Evolutionary conservation across 169 alveolate species (phyloP).

Genomic region (Sarcocystis neurona): DNA sequence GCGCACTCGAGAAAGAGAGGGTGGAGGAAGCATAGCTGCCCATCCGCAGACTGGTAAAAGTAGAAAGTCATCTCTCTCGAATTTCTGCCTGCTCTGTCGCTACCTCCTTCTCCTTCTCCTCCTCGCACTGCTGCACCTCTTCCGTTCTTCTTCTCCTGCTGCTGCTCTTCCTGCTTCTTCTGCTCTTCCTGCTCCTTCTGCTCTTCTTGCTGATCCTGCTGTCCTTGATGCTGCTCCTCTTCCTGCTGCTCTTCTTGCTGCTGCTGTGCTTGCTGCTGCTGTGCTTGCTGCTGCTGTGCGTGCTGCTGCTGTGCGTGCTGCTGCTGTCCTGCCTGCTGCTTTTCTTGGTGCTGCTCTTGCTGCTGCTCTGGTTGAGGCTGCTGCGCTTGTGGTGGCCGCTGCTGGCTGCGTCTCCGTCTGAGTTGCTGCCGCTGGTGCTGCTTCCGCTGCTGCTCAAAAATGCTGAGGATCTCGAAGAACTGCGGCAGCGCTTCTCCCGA

Average conservation of each 20-base stretch:
- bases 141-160: background rate
- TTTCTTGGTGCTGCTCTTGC: no score
- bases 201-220: background rate
- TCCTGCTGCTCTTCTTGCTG: background rate
- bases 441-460: no score
- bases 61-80: background rate
- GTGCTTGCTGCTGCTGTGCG: no score
- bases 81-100: background rate
- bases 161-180: background rate
- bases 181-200: background rate
- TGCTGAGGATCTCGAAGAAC: no score
- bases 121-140: background rate
- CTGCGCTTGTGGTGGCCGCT: no score
- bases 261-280: background rate
- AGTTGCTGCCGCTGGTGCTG: no score
- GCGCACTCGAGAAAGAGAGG: constrained; percentile 23
- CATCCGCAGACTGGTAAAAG: constrained; percentile 22
- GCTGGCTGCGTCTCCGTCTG: no score
- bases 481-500: no score
- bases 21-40: constrained; percentile 33
- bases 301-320: no score
- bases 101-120: background rate
- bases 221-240: background rate
- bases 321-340: no score
- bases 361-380: no score